phyloP scores from a whole-genome alignment of 192 early-diverging fungal species.

The Anaeromyces robustus region DNA sequence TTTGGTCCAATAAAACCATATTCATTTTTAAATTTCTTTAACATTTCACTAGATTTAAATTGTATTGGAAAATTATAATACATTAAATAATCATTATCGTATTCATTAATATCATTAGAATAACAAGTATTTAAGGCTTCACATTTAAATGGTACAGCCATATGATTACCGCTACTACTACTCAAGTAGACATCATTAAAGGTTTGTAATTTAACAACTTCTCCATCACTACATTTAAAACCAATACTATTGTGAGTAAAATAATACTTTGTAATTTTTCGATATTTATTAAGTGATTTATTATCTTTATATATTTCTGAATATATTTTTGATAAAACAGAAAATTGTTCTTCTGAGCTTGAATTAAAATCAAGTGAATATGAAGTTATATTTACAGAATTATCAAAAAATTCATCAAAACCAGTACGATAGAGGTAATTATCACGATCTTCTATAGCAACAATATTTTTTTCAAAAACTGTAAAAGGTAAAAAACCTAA shows the following conservation, averaged over 20 bases:
- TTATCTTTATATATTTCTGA: background rate
- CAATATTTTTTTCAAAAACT: background rate
- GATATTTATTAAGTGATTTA: background rate
- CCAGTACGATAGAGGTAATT: background rate
- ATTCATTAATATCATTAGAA: background rate
- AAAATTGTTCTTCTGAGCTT: background rate
- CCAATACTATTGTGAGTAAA: background rate
- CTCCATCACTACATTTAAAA: background rate
- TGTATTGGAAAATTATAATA: background rate
- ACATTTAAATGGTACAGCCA: background rate
- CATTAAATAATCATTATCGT: background rate
- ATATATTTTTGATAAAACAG: background rate
- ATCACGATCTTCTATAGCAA: background rate
- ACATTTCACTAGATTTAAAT: background rate
- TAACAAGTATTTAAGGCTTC: background rate
- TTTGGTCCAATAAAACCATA: background rate
- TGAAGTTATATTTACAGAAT: background rate
- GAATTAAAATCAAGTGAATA: background rate
- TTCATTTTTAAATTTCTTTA: background rate
- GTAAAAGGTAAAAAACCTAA: background rate
- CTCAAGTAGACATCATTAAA: too few relatives aligned
- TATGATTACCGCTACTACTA: too few relatives aligned
- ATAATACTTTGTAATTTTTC: background rate
- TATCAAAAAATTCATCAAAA: background rate
- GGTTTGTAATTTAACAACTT: background rate